Percentiles rank a stretch among this genome's conserved stretches.
Evolutionary conservation across 495 filamentous ascomycete genomes (phyloP).

Genomic region (Aspergillus sclerotioniger): DNA sequence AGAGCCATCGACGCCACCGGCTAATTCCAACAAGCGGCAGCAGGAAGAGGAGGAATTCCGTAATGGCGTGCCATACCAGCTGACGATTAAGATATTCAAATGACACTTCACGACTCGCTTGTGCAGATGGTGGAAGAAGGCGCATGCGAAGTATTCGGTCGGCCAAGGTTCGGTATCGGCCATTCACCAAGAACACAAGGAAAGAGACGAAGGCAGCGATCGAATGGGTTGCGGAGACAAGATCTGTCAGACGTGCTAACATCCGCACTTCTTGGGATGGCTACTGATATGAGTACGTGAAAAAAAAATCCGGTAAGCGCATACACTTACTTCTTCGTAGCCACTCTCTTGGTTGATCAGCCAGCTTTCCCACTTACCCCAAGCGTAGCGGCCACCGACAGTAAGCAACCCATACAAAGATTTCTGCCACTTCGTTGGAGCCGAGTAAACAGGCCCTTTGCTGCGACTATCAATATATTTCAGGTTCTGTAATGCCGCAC

Average conservation of each 20-base stretch:
- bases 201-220: slow-evolving; percentile 81
- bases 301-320: background rate
- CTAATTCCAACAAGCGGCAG: slow-evolving; percentile 90
- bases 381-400: slow-evolving; percentile 82
- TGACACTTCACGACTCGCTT: slow-evolving; percentile 83
- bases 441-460: slow-evolving; percentile 55
- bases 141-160: slow-evolving; percentile 85
- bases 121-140: slow-evolving; percentile 74
- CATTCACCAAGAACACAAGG: slow-evolving; percentile 83
- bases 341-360: slow-evolving; percentile 70
- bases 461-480: slow-evolving; percentile 82
- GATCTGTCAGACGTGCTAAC: slow-evolving; percentile 65
- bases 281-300: slow-evolving; percentile 32
- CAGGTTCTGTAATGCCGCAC: slow-evolving; percentile 87
- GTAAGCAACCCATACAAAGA: slow-evolving; percentile 77
- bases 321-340: slow-evolving; percentile 55
- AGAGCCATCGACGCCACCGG: slow-evolving; percentile 87
- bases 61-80: slow-evolving; percentile 98
- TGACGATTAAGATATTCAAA: slow-evolving; percentile 98
- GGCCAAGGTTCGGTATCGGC: slow-evolving; percentile 84
- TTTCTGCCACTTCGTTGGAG: slow-evolving; percentile 77
- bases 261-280: slow-evolving; percentile 51
- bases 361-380: slow-evolving; percentile 89
- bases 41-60: slow-evolving; percentile 94
- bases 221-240: slow-evolving; percentile 69